Percentiles rank a stretch among this genome's conserved stretches.
These are phyloP conservation scores for Chondrus crispus DNA, from an alignment of 23 red algal species.

Conservation along the genomic window DNA sequence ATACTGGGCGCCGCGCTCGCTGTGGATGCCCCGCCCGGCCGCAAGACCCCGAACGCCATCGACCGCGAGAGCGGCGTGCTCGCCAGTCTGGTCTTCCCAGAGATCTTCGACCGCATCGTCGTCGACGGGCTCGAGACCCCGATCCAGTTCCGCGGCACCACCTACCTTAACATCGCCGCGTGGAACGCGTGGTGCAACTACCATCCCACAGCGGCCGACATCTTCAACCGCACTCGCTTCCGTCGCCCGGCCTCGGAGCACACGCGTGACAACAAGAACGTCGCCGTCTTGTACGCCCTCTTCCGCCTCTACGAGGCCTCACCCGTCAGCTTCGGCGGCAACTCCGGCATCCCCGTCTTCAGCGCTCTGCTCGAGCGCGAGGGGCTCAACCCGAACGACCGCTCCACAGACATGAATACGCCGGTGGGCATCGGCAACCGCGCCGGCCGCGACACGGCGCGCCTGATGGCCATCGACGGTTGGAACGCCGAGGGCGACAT, in stretches of 20 bases:
- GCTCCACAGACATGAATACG: neutral
- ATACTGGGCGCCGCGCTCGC: too few species aligned
- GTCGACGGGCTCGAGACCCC: neutral
- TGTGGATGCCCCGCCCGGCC: too few species aligned
- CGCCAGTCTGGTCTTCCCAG: neutral
- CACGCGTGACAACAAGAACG: neutral
- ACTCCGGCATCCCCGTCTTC: neutral
- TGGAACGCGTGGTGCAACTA: neutral
- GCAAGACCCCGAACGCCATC: neutral
- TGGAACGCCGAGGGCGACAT: constrained; percentile 5
- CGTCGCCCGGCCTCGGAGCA: neutral
- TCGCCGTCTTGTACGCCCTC: neutral
- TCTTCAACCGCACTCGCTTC: neutral
- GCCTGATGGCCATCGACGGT: neutral
- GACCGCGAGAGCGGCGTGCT: neutral
- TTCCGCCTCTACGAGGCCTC: neutral
- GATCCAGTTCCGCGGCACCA: neutral
- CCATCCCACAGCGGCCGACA: neutral
- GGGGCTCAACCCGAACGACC: constrained; percentile 5
- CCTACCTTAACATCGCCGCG: neutral
- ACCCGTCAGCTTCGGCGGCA: neutral
- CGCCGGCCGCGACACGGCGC: neutral
- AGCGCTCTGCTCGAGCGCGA: neutral
- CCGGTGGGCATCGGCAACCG: neutral
- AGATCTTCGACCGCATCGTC: neutral